These are phyloP conservation scores for Apiosordaria backusii DNA, from an alignment of 495 filamentous ascomycete genomes.

Conservation along the genomic window DNA sequence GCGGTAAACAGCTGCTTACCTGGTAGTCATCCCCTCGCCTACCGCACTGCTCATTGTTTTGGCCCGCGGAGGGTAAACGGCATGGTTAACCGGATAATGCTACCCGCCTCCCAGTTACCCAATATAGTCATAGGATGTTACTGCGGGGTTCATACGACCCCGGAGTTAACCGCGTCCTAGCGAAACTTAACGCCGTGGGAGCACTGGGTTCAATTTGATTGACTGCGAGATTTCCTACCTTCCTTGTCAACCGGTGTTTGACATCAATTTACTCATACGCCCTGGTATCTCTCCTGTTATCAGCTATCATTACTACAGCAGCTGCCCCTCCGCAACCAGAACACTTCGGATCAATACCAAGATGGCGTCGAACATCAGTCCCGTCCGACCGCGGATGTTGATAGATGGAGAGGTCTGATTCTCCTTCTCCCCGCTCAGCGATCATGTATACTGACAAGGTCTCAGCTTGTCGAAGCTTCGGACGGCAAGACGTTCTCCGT, in stretches of 20 bases:
- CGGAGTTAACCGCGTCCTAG: too few relatives aligned
- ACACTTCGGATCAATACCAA: not conserved
- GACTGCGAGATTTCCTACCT: too few relatives aligned
- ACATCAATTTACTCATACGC: too few relatives aligned
- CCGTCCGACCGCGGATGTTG: conserved; percentile 30
- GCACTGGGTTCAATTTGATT: too few relatives aligned
- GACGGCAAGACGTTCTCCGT: conserved; percentile 35
- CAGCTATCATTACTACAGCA: not conserved
- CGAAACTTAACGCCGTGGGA: not conserved
- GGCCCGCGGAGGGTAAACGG: too few relatives aligned
- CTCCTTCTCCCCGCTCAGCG: not conserved
- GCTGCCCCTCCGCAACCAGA: too few relatives aligned
- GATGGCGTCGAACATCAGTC: conserved; percentile 4
- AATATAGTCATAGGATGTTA: not conserved
- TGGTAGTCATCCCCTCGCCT: not conserved
- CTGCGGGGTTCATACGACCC: not conserved
- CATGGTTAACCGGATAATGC: not conserved
- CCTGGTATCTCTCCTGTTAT: too few relatives aligned
- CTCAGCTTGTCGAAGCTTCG: conserved; percentile 38
- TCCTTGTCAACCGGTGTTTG: too few relatives aligned
- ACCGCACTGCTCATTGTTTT: not conserved
- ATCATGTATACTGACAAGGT: not conserved
- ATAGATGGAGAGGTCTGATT: conserved; percentile 37
- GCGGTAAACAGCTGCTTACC: not conserved
- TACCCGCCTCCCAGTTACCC: not conserved